Conservation (phyloP, 768 basidiomycete genomes). For the Macrolepiota albuminosa region DNA sequence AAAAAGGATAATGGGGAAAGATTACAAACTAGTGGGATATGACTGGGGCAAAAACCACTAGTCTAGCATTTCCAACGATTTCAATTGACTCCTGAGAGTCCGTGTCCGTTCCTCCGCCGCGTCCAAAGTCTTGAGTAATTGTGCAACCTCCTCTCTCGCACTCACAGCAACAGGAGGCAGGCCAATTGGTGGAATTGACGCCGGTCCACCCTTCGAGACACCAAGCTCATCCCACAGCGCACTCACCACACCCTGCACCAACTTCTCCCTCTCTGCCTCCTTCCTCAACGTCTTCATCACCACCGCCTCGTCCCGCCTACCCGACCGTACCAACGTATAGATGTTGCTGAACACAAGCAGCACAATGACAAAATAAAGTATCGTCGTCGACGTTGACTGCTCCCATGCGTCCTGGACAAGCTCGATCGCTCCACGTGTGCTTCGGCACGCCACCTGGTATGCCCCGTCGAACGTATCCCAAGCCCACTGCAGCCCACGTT, state of each 20-base stretch:
- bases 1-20: neutral
- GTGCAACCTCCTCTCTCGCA: slow-evolving; percentile 43
- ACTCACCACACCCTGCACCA: slow-evolving; percentile 68
- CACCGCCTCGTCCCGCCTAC: slow-evolving; percentile 34
- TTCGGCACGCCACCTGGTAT: slow-evolving; percentile 62
- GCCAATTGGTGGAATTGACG: slow-evolving; percentile 1
- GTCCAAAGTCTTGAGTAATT: slow-evolving; percentile 49
- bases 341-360: slow-evolving; percentile 73
- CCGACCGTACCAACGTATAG: slow-evolving; percentile 52
- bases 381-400: slow-evolving; percentile 64
- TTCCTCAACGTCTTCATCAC: slow-evolving; percentile 46
- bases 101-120: slow-evolving; percentile 52
- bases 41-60: neutral
- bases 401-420: slow-evolving; percentile 79
- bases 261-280: slow-evolving; percentile 67
- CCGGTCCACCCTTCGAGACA: slow-evolving; percentile 31
- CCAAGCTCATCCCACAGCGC: slow-evolving; percentile 71
- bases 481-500: slow-evolving; percentile 80
- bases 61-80: slow-evolving; percentile 8
- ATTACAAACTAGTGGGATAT: slow-evolving; percentile 1
- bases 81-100: slow-evolving; percentile 39
- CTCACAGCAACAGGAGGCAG: slow-evolving; percentile 9
- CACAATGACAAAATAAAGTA: slow-evolving; percentile 70
- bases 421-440: slow-evolving; percentile 69
- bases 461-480: slow-evolving; percentile 84